Evolutionary conservation across 179 eudicot species (phyloP), one percentile per base, ranked within the genome.

Genomic region (Silene coronaria): DNA sequence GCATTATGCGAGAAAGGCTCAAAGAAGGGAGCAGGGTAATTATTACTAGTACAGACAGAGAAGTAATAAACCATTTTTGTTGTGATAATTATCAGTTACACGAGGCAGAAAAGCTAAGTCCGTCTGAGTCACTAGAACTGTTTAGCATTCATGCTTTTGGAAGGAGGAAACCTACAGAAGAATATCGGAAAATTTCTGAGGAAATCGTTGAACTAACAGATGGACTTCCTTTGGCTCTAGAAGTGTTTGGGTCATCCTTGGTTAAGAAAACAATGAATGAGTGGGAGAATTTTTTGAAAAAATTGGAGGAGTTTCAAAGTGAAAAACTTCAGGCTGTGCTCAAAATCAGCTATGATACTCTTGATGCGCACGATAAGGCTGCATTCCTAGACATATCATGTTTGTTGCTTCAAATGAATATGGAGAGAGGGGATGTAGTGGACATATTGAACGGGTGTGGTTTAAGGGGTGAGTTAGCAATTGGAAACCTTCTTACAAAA

Each of bases 141-240:
- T 83, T 88, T 72, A 72, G 85, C 42, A 77, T 80, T 26, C 91
- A 88, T 80, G 87, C 91, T 66, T 78, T 85, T 17, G 81, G 86
- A 74, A 80, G 87, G 59, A 67, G 42, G 24, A 80, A 80, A n/a
- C 85, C 91, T 71, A 80, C 84, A 2, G 16, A 72, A 61, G 80
- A 77, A 48, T 79, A 67, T 48, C 17, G 7, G 26, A 19, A 76
- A 17, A 53, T 86, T 21, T 83, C 86, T 4, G 1, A 45, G 42
- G 42, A 77, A 48, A 84, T 90, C 57, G 91, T 88, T 48, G 77
- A 76, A 3, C 70, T 81, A 38, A 85, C 94, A 5, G 86, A 83
- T 46, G 90, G 90, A 67, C 82, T 90, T 78, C 94, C 94, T 32
- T 82, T 90, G 85, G 94, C 94, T 10, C 68, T 90, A 34, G 91